Base-by-base conservation (phyloP, 2,329 filamentous ascomycete species). In the Cytospora mali region DNA sequence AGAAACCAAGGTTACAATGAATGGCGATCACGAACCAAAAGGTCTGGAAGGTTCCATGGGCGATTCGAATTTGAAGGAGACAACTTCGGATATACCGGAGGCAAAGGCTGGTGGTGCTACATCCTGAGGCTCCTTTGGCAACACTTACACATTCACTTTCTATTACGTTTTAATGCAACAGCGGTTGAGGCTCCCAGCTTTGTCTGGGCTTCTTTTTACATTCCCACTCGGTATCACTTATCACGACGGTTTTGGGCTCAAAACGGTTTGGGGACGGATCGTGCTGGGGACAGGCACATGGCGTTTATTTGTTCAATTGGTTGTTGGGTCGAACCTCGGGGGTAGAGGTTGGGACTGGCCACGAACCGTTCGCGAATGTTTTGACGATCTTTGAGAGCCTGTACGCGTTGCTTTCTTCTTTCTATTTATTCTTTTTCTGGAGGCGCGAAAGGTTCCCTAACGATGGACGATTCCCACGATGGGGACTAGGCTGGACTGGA, bases 1-100 rank as follows among this genome's bases (percentile, higher is more conserved):
- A 11, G 79, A 82, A 50, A 79, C 73, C 2, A 81, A 78, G 62
- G 71, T 75, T 6, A 72, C 73, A 4, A 71, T 70, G 6, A 62
- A 67, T 46, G 62, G 61, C 14, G 67, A 69, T 25, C 33, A 59
- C 25, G 51, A 50, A 4, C 16, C 35, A n/a, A 31, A 52, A 23
- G 59, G 55, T 21, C 9, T 11, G n/a, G 55, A 62, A 31, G 31
- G 46, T 11, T 23, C 53, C 13, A 25, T 42, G 25, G 49, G 57
- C 42, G 33, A 51, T 23, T 6, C 49, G 6, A 48, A 16, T 11
- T 39, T 31, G 14, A 51, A 29, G n/a, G 63, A 61, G 25, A 11
- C 42, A 27, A 39, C 18, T 55, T n/a, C 48, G 16, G 54, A 49
- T 28, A 23, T 49, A 42, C 14, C 27, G 21, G 49, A 35, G 49